Evolutionary conservation across 108 stramenopile species (phyloP).

Genomic region (Cyclotella cryptica): DNA sequence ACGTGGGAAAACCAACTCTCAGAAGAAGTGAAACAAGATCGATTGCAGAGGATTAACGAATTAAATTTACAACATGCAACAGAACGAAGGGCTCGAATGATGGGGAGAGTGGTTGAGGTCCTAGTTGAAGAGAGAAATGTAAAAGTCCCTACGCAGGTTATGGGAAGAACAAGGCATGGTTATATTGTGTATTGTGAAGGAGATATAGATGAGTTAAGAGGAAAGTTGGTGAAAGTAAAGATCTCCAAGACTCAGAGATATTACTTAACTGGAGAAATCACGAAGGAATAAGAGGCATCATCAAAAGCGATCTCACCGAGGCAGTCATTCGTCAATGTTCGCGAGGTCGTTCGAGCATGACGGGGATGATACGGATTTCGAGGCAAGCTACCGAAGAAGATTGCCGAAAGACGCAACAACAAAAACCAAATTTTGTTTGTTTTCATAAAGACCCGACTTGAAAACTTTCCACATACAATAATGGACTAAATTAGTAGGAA

Average conservation of each 20-base stretch:
- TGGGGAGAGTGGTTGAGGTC: constrained; percentile 90
- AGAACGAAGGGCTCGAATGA: constrained; percentile 90
- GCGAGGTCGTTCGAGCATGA: no score
- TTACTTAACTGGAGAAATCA: constrained; percentile 69
- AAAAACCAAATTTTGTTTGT: no score
- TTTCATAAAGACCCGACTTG: no score
- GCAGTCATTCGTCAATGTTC: background rate
- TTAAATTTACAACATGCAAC: constrained; percentile 88
- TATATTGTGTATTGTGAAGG: constrained; percentile 93
- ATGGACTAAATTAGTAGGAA: no score
- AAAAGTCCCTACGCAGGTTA: constrained; percentile 88
- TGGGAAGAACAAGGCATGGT: constrained; percentile 93
- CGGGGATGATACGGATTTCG: no score
- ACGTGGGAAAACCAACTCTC: constrained; percentile 80
- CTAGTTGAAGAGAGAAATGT: constrained; percentile 95
- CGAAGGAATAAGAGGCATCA: no score
- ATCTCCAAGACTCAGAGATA: constrained; percentile 76
- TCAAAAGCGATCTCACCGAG: background rate
- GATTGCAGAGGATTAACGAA: constrained; percentile 89
- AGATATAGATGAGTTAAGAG: constrained; percentile 86
- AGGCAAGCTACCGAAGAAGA: no score
- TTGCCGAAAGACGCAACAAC: no score
- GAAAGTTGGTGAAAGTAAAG: constrained; percentile 86
- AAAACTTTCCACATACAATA: no score
- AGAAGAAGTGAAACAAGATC: constrained; percentile 88